These are phyloP conservation scores for Lipomyces lipofer DNA, from an alignment of 805 yeast genomes.

Conservation along the genomic window DNA sequence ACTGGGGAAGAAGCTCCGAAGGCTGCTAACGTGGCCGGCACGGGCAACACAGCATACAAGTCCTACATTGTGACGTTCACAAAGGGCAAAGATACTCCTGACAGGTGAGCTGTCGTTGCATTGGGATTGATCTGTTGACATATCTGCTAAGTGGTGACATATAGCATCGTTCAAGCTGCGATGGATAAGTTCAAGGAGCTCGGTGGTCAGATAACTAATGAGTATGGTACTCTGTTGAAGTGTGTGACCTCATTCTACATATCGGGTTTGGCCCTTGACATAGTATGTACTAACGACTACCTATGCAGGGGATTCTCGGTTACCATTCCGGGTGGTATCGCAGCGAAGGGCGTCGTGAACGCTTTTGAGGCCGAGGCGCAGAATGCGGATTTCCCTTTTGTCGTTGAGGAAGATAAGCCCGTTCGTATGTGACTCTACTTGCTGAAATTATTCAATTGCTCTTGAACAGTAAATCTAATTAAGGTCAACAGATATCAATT, in stretches of 20 bases:
- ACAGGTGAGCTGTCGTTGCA: constrained; percentile 9
- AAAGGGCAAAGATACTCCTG: constrained; percentile 27
- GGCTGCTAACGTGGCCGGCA: background rate
- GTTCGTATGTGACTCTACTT: constrained; percentile 10
- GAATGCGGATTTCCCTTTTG: constrained; percentile 16
- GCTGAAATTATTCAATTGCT: no score
- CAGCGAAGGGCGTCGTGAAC: constrained; percentile 11
- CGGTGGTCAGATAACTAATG: constrained; percentile 26
- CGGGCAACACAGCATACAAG: constrained; percentile 2
- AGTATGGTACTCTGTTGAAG: constrained; percentile 24
- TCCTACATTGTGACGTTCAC: constrained; percentile 25
- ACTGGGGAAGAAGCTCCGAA: constrained; percentile 8
- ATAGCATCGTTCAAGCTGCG: constrained; percentile 18
- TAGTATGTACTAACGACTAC: background rate
- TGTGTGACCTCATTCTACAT: background rate
- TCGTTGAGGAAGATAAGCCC: constrained; percentile 27
- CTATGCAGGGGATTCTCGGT: constrained; percentile 23
- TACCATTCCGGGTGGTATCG: constrained; percentile 16
- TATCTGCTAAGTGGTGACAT: background rate
- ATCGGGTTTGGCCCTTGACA: background rate
- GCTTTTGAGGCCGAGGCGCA: constrained; percentile 3
- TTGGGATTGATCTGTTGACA: background rate
- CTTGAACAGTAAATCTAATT: no score
- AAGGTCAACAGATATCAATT: no score
- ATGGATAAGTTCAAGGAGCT: constrained; percentile 15